Evolutionary conservation across 257 asterid genomes (phyloP), one percentile per base, ranked within the genome.

Genomic region (Solanum dulcamara): DNA sequence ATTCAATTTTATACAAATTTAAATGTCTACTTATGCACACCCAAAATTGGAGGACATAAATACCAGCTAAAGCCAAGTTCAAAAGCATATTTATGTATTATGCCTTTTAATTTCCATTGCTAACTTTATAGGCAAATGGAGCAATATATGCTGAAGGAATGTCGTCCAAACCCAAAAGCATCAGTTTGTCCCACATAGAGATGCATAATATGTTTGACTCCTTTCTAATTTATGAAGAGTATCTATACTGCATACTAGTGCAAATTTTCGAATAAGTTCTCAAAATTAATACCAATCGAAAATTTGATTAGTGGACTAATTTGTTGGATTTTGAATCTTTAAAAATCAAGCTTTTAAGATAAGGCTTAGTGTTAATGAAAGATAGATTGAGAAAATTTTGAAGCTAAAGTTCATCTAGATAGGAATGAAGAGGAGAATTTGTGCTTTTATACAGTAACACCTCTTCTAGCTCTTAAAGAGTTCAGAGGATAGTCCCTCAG

Each of bases 71-170:
- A n/a, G n/a, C n/a, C n/a, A n/a, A n/a, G n/a, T n/a, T n/a, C n/a
- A n/a, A n/a, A n/a, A n/a, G n/a, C n/a, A n/a, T n/a, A n/a, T n/a
- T n/a, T n/a, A n/a, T n/a, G n/a, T n/a, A n/a, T n/a, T n/a, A n/a
- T n/a, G 40, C 72, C 84, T 81, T 84, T 60, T 72, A 8, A 10
- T 67, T 77, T 77, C 38, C 26, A 18, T 17, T 86, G 7, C 11
- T 2, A 79, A 38, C 83, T 85, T 87, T 53, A 33, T 81, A 75
- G 40, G 53, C 86, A 87, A 50, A 87, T 86, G 68, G 88, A 86
- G 84, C 42, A 83, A 57, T 57, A 57, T 57, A 57, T 57, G 30
- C n/a, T 57, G 66, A 57, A 10, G 66, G n/a, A n/a, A n/a, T n/a
- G n/a, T n/a, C n/a, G n/a, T n/a, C n/a, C n/a, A n/a, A n/a, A n/a